These are phyloP conservation scores for Aspergillus egyptiacus DNA, from an alignment of 495 filamentous ascomycete species.

Conservation along the genomic window DNA sequence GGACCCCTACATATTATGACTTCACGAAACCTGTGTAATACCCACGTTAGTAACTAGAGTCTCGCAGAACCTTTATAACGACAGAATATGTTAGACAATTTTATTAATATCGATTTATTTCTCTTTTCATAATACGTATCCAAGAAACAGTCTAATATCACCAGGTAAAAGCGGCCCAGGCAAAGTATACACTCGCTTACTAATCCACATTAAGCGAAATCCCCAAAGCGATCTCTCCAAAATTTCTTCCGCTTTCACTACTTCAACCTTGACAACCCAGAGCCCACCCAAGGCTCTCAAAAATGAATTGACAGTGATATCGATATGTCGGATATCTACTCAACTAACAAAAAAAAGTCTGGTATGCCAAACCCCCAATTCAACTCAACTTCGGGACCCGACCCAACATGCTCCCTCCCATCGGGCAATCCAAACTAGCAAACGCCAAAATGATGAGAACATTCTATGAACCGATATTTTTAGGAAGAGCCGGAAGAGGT, in stretches of 20 bases:
- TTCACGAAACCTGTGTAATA: too few relatives aligned
- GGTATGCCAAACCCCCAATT: not conserved
- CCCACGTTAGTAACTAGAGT: too few relatives aligned
- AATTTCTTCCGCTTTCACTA: not conserved
- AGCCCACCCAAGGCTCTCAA: too few relatives aligned
- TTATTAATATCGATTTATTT: too few relatives aligned
- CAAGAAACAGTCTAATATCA: too few relatives aligned
- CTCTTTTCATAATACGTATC: too few relatives aligned
- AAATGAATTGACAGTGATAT: too few relatives aligned
- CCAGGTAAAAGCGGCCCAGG: too few relatives aligned
- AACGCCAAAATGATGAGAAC: constrained; percentile 40
- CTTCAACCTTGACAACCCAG: not conserved
- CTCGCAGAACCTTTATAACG: not conserved
- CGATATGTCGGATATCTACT: too few relatives aligned
- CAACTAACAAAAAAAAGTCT: not conserved
- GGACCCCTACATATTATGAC: not conserved
- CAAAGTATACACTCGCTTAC: not conserved
- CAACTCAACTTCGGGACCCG: constrained; percentile 1
- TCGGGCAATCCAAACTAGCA: constrained; percentile 9
- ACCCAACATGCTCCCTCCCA: constrained; percentile 11
- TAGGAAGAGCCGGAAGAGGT: constrained; percentile 53
- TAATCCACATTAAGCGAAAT: constrained; percentile 3
- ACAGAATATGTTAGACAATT: not conserved
- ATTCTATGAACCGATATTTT: constrained; percentile 40
- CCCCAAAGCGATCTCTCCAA: not conserved